These are phyloP conservation scores for Fraxinus ornus DNA, from an alignment of 305 asterid species.

Conservation along the genomic window DNA sequence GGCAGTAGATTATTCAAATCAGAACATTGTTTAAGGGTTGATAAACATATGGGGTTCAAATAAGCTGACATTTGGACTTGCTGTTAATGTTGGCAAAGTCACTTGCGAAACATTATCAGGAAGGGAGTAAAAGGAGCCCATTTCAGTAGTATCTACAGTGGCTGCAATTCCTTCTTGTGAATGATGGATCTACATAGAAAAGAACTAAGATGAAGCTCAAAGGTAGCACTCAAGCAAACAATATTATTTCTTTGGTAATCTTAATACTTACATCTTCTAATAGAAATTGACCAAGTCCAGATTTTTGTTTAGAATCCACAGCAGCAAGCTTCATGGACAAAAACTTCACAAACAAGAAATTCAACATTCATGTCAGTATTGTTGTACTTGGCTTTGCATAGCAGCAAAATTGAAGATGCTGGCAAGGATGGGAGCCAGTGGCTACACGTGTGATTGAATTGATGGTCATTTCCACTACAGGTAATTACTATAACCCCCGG, in stretches of 20 bases:
- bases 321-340: constrained; percentile 7
- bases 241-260: not conserved
- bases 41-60: not conserved
- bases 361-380: not conserved
- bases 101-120: not conserved
- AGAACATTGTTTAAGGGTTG: not conserved
- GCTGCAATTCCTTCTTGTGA: constrained; percentile 11
- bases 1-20: not conserved
- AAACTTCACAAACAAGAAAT: constrained; percentile 7
- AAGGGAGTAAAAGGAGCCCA: not conserved
- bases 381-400: not conserved
- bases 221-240: not conserved
- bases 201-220: not conserved
- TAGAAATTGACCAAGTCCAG: not conserved
- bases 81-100: not conserved
- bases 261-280: constrained; percentile 1
- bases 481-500: not conserved
- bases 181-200: not conserved
- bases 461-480: not conserved
- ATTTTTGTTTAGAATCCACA: not conserved
- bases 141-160: not conserved
- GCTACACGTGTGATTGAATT: not conserved
- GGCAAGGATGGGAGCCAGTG: not conserved
- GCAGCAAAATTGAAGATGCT: not conserved
- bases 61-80: not conserved